Base-by-base conservation (phyloP, 768 basidiomycete species). In the Dentipellis fragilis region DNA sequence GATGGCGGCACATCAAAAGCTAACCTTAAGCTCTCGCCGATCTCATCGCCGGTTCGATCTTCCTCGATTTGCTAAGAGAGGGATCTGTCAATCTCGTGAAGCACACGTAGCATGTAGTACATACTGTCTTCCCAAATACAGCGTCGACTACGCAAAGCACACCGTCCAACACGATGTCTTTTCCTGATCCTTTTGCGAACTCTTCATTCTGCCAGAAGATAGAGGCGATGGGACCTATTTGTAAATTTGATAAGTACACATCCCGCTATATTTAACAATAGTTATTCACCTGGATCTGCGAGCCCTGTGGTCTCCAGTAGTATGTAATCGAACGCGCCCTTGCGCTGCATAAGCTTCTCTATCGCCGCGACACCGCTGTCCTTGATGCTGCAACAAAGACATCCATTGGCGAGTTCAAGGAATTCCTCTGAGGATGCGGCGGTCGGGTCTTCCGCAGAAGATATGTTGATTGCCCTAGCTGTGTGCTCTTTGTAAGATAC, bases 341-440 rank as follows among this genome's bases (percentile, higher is more conserved):
- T 91, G 54, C 81, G 79, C 61, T 79, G 72, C 88, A 93, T 91
- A 55, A 97, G 74, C 64, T 89, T 89, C 68, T 96, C 92, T 53
- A 99, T 96, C 7, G 96, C 93, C 19, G 93, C 89, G 0, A 89
- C 79, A 2, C 96, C 96, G 10, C 84, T 76, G 66, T 98, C 94
- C 64, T 96, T 95, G 72, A 97, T 90, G 57, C 93, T 94, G 67
- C 96, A 99, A 70, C 96, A 99, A n/a, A 99, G 69, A 68, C 96
- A 98, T 16, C 96, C 96, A 67, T 99, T 95, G 0, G 93, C 85
- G 1, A 98, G 79, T 62, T 96, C 93, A 10, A 99, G 80, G 64
- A 95, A 83, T 64, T 94, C 91, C 66, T 92, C 87, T 1, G 85
- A 84, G 47, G 80, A 73, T 49, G 82, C 78, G 16, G 78, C 83